These are phyloP conservation scores for Allium cepa DNA, from an alignment of 106 monocot species.

Conservation along the genomic window DNA sequence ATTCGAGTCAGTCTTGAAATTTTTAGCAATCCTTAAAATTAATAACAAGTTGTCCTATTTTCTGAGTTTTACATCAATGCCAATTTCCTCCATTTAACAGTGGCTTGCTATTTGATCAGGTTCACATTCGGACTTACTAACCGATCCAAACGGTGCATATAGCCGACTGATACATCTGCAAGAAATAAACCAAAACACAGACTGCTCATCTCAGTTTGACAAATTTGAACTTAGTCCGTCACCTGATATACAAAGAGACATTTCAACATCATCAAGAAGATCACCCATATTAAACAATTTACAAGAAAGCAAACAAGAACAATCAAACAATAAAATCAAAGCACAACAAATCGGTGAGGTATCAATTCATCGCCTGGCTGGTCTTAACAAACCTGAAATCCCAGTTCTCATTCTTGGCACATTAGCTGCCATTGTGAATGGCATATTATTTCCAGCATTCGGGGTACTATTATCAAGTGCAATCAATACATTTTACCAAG, in stretches of 20 bases:
- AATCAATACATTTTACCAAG: slow-evolving; percentile 20
- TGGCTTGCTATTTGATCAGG: slow-evolving; percentile 7
- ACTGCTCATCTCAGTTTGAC: slow-evolving; percentile 5
- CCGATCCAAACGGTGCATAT: slow-evolving; percentile 28
- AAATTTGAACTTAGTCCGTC: background rate
- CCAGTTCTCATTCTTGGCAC: slow-evolving; percentile 17
- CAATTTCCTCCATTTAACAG: no score
- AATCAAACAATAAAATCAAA: slow-evolving; percentile 5
- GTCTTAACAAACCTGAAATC: slow-evolving; percentile 31
- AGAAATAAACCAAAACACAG: slow-evolving; percentile 22
- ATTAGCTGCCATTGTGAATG: slow-evolving; percentile 18
- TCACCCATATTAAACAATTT: no score
- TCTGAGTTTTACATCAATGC: no score
- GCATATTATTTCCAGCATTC: slow-evolving; percentile 18
- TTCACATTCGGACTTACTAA: slow-evolving; percentile 20
- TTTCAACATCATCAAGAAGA: no score
- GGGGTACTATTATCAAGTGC: slow-evolving; percentile 16
- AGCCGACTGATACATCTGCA: slow-evolving; percentile 30
- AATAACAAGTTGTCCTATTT: no score
- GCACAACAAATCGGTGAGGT: slow-evolving; percentile 12
- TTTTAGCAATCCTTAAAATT: no score
- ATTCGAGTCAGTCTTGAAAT: no score
- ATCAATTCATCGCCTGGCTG: slow-evolving; percentile 22
- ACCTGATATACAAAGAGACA: no score
- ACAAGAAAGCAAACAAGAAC: no score